Conservation (phyloP, 2,329 filamentous ascomycete genomes). For the Aureobasidium melanogenum region DNA sequence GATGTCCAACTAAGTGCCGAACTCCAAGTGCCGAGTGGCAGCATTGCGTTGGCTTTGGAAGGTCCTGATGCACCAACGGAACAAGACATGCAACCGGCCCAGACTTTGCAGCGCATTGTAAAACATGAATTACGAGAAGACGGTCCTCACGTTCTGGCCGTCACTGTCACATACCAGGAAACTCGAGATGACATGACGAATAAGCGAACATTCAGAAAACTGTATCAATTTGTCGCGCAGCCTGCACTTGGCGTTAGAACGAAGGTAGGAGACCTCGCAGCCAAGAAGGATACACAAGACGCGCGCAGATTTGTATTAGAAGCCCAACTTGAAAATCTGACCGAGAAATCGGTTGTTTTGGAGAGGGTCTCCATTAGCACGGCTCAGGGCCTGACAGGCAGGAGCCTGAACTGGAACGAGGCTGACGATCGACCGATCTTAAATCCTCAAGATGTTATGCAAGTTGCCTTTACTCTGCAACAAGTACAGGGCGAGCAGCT, state of each 20-base stretch:
- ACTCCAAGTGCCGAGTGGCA: slow-evolving; percentile 84
- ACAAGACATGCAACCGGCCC: slow-evolving; percentile 42
- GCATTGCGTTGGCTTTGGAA: slow-evolving; percentile 45
- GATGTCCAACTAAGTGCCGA: slow-evolving; percentile 80
- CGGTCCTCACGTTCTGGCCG: slow-evolving; percentile 84
- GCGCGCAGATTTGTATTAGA: slow-evolving; percentile 64
- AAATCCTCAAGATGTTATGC: slow-evolving; percentile 54
- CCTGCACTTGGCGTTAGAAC: slow-evolving; percentile 82
- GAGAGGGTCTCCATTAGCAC: slow-evolving; percentile 42
- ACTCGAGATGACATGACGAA: slow-evolving; percentile 41
- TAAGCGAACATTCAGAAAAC: slow-evolving; percentile 79
- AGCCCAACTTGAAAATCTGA: slow-evolving; percentile 91
- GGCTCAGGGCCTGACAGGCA: slow-evolving; percentile 21
- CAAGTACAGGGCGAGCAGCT: slow-evolving; percentile 41
- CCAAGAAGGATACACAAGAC: slow-evolving; percentile 33
- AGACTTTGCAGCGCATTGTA: slow-evolving; percentile 72
- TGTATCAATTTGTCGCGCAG: slow-evolving; percentile 95
- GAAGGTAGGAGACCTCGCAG: slow-evolving; percentile 60
- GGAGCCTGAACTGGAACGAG: slow-evolving; percentile 24
- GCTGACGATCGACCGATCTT: slow-evolving; percentile 35
- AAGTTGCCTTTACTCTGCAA: slow-evolving; percentile 55
- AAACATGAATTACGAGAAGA: slow-evolving; percentile 87
- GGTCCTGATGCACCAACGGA: slow-evolving; percentile 48
- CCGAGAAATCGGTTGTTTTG: slow-evolving; percentile 71
- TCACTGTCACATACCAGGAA: slow-evolving; percentile 91